These are phyloP conservation scores for Rubus idaeus DNA, from an alignment of 306 rosid genomes.

Conservation along the genomic window DNA sequence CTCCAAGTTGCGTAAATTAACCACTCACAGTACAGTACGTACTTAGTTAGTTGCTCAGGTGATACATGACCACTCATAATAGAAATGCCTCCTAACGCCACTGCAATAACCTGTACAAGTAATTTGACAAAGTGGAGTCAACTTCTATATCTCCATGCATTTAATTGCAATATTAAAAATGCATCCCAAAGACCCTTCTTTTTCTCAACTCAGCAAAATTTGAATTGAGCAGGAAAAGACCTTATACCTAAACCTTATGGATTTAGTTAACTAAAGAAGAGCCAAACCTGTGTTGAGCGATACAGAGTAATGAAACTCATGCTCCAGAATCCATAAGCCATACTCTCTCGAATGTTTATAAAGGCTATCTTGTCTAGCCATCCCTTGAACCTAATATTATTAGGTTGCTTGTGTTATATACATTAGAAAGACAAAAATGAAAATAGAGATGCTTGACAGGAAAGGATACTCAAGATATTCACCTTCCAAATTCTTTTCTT, in stretches of 20 bases:
- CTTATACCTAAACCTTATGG: background rate
- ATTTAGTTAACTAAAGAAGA: constrained; percentile 17
- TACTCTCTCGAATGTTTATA: constrained; percentile 59
- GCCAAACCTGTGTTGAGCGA: constrained; percentile 70
- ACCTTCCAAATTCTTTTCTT: constrained; percentile 60
- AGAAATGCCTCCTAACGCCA: constrained; percentile 63
- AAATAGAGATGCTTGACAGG: constrained; percentile 18
- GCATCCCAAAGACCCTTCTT: background rate
- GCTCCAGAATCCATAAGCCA: constrained; percentile 69
- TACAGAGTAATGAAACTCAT: constrained; percentile 58
- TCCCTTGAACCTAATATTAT: constrained; percentile 52
- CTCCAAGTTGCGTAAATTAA: constrained; percentile 87
- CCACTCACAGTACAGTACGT: constrained; percentile 86
- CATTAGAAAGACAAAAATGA: background rate
- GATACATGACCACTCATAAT: constrained; percentile 46
- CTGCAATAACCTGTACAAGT: constrained; percentile 59
- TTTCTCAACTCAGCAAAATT: background rate
- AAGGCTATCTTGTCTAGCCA: constrained; percentile 61
- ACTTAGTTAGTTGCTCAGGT: constrained; percentile 79
- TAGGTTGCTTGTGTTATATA: background rate
- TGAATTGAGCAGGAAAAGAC: background rate
- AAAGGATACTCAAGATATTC: constrained; percentile 12
- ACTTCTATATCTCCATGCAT: background rate
- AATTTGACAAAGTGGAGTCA: constrained; percentile 9
- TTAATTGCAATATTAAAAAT: background rate